These are phyloP conservation scores for Fusarium sp. DNA, from an alignment of 2,329 filamentous ascomycete genomes.

Conservation along the genomic window DNA sequence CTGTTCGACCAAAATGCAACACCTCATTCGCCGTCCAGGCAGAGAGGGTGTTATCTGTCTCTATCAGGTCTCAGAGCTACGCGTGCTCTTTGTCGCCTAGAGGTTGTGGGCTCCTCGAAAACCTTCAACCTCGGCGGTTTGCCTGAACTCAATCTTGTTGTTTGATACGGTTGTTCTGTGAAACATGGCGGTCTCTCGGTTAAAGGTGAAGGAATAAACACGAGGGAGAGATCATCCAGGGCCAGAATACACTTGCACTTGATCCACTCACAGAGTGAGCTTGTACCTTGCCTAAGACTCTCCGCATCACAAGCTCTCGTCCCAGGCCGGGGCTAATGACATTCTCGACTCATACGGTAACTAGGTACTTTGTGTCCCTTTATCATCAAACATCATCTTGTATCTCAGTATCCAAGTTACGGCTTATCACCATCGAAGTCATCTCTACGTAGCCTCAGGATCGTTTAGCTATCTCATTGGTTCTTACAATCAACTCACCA, in stretches of 20 bases:
- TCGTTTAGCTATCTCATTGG: neutral
- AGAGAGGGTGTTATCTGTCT: slow-evolving; percentile 3
- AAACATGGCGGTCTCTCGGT: neutral
- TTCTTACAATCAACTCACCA: neutral
- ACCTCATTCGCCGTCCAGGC: neutral
- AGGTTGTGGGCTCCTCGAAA: neutral
- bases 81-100: slow-evolving; percentile 18
- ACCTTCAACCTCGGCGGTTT: neutral
- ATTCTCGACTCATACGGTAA: neutral
- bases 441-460: neutral
- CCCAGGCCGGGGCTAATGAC: neutral
- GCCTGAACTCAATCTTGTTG: neutral
- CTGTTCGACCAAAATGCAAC: neutral
- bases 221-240: slow-evolving; percentile 4
- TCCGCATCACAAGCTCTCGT: slow-evolving; percentile 9
- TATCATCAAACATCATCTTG: neutral
- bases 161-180: neutral
- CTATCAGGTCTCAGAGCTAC: slow-evolving; percentile 6
- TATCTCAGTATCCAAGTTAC: neutral
- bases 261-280: slow-evolving; percentile 13
- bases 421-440: neutral
- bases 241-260: slow-evolving; percentile 4
- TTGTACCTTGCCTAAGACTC: slow-evolving; percentile 20
- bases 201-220: slow-evolving; percentile 14
- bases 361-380: slow-evolving; percentile 2